Percentiles rank a stretch among this genome's conserved stretches.
Conservation (phyloP, 106 monocot genomes). For the Agapanthus africanus region DNA sequence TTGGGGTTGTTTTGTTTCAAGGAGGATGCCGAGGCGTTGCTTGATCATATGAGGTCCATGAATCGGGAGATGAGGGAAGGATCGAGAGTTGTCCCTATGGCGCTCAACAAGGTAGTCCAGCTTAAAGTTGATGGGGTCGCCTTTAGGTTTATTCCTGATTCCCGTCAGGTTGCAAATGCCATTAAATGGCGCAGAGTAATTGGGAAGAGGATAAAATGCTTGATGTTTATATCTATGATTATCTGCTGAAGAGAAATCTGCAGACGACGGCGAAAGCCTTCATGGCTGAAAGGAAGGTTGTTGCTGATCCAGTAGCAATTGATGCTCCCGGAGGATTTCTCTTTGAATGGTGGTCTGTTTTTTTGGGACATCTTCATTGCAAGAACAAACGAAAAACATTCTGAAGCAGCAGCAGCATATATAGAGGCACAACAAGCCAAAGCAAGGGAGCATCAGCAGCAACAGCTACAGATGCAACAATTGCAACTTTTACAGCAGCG, state of each 20-base stretch:
- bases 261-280: conserved; percentile 70
- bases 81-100: conserved; percentile 66
- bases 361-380: conserved; percentile 98
- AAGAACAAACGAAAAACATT: conserved; percentile 77
- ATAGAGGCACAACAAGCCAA: conserved; percentile 71
- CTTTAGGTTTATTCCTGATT: conserved; percentile 82
- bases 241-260: conserved; percentile 47
- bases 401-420: conserved; percentile 58
- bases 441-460: conserved; percentile 71
- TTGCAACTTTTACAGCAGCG: conserved; percentile 69
- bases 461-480: conserved; percentile 68
- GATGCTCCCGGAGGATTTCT: conserved; percentile 98
- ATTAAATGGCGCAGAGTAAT: conserved; percentile 59
- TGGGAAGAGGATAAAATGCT: conserved; percentile 75
- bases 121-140: conserved; percentile 79
- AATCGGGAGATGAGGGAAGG: conserved; percentile 39
- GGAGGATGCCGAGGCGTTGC: conserved; percentile 71
- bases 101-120: conserved; percentile 86
- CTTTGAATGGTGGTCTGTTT: conserved; percentile 98
- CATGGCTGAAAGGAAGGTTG: conserved; percentile 53
- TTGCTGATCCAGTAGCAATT: conserved; percentile 44
- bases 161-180: conserved; percentile 71
- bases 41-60: conserved; percentile 65
- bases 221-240: conserved; percentile 63
- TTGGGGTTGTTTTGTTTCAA: conserved; percentile 75